phyloP scores from a whole-genome alignment of 139 green algal species.

The Picochlorum costavermella region DNA sequence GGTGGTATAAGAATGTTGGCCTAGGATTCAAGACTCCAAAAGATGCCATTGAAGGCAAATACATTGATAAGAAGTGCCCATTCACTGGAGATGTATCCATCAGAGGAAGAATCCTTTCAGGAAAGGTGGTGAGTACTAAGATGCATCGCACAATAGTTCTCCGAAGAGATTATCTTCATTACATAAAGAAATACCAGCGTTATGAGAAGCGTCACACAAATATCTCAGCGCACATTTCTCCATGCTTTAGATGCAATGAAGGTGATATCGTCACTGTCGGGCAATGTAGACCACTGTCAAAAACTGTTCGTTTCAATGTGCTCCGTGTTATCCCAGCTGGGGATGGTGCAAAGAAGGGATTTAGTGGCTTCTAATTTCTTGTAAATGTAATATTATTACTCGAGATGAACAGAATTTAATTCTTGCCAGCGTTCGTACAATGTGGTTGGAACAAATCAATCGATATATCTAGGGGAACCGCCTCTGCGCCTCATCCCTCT shows the following conservation, averaged over 20 bases:
- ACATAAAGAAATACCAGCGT: constrained; percentile 95
- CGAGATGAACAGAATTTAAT: neutral
- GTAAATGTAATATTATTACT: constrained; percentile 5
- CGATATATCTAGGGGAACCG: constrained; percentile 7
- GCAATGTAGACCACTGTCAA: constrained; percentile 96
- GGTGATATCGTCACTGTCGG: constrained; percentile 92
- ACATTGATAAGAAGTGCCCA: constrained; percentile 99
- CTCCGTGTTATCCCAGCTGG: constrained; percentile 83
- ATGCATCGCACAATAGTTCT: constrained; percentile 97
- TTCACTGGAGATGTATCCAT: constrained; percentile 99
- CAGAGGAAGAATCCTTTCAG: constrained; percentile 90
- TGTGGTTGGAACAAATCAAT: neutral
- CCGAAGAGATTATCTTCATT: constrained; percentile 96
- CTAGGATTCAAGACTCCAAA: constrained; percentile 98
- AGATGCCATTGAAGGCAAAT: constrained; percentile 94
- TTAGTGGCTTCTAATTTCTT: constrained; percentile 36
- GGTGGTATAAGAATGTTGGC: constrained; percentile 93
- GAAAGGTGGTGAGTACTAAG: constrained; percentile 90
- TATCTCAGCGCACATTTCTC: constrained; percentile 90
- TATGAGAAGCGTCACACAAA: constrained; percentile 99
- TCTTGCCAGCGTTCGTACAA: neutral
- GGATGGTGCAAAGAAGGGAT: constrained; percentile 73
- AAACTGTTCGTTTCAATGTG: constrained; percentile 99
- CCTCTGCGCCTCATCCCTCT: constrained; percentile 1
- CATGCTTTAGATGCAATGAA: constrained; percentile 88